Evolutionary conservation across 371 early-diverging fungal genomes (phyloP).

Genomic region (Chytridiales sp.): DNA sequence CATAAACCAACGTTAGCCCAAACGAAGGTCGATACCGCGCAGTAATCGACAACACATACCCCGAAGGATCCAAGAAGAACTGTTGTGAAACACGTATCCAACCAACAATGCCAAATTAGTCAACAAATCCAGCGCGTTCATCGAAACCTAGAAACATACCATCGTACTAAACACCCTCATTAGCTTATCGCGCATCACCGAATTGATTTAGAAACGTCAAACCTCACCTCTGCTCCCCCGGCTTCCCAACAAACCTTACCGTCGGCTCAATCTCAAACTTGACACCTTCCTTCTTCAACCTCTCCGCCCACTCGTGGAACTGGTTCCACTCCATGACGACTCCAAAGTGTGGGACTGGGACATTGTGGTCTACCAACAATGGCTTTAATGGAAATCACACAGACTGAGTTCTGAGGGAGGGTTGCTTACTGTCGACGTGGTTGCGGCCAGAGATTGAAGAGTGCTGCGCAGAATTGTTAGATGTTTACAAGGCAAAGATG

Average conservation of each 20-base stretch:
- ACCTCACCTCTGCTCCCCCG: slow-evolving; percentile 26
- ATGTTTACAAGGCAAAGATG: too few species aligned
- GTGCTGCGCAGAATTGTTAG: too few species aligned
- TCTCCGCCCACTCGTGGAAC: slow-evolving; percentile 30
- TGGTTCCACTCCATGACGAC: slow-evolving; percentile 35
- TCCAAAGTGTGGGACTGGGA: slow-evolving; percentile 42
- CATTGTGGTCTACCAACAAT: slow-evolving; percentile 36
- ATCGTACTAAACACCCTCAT: slow-evolving; percentile 5
- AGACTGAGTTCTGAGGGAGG: background rate
- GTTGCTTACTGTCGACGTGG: slow-evolving; percentile 5
- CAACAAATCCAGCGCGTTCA: slow-evolving; percentile 12
- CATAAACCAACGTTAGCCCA: background rate
- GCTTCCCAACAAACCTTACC: slow-evolving; percentile 24
- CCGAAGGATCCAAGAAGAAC: slow-evolving; percentile 38
- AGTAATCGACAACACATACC: slow-evolving; percentile 12
- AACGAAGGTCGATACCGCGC: background rate
- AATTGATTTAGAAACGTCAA: background rate
- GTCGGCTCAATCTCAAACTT: slow-evolving; percentile 42
- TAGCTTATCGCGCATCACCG: background rate
- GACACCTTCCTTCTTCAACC: slow-evolving; percentile 13
- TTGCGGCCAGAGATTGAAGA: background rate
- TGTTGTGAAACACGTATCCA: background rate
- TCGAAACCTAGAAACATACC: slow-evolving; percentile 1
- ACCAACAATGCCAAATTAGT: slow-evolving; percentile 10
- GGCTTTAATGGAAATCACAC: background rate